Conservation (phyloP, 2,329 filamentous ascomycete genomes). For the Anisogramma anomala region DNA sequence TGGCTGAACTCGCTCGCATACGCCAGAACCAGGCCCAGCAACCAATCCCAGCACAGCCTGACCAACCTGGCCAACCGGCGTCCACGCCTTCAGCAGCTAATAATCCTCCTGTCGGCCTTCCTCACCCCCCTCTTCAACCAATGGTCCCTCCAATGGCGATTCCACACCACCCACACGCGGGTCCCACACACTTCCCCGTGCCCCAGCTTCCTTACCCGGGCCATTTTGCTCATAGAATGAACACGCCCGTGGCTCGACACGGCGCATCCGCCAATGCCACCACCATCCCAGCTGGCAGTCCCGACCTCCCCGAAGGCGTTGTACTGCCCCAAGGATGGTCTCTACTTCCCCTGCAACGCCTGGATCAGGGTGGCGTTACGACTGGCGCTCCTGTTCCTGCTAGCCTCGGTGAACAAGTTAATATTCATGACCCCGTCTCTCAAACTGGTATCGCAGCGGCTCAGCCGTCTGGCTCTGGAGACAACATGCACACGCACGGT, state of each 20-base stretch:
- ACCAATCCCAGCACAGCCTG: constrained; percentile 3
- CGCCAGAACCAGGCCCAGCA: constrained; percentile 31
- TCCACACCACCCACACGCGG: constrained; percentile 8
- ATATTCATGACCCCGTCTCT: constrained; percentile 13
- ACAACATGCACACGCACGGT: neutral
- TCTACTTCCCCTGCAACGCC: constrained; percentile 47
- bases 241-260: constrained; percentile 36
- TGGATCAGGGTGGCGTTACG: constrained; percentile 21
- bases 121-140: neutral
- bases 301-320: constrained; percentile 52
- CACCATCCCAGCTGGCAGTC: constrained; percentile 47
- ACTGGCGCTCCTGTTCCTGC: neutral
- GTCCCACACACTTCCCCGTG: constrained; percentile 10
- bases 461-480: neutral
- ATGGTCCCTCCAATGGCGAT: constrained; percentile 18
- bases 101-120: neutral
- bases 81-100: constrained; percentile 7
- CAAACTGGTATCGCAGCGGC: neutral
- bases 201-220: constrained; percentile 10
- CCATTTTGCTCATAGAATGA: constrained; percentile 24
- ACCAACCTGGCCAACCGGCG: neutral
- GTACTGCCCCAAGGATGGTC: constrained; percentile 54
- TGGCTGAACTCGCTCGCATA: constrained; percentile 55
- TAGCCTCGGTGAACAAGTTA: neutral
- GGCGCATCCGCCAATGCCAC: constrained; percentile 32